A percentile compares a stretch with the other conserved stretches of the same genome.
Evolutionary conservation across 805 yeast species (phyloP).

Genomic region (Wilhelminamyces savonicus): DNA sequence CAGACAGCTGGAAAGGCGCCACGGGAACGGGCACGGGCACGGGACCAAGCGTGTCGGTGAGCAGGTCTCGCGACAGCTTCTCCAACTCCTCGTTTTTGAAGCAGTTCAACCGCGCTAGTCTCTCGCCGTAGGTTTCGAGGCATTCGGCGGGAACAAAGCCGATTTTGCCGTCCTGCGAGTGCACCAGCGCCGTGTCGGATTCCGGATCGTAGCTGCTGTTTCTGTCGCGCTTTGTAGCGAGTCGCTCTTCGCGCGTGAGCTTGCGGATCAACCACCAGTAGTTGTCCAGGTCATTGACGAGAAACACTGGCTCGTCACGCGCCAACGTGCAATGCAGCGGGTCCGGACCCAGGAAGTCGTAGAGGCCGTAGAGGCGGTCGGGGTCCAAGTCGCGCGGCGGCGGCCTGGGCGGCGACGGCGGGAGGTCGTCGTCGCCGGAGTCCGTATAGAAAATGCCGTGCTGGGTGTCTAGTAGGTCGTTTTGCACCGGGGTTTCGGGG

Average conservation of each 20-base stretch:
- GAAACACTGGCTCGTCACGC: conserved; percentile 75
- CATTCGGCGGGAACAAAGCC: conserved; percentile 98
- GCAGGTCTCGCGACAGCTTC: conserved; percentile 13
- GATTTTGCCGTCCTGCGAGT: conserved; percentile 53
- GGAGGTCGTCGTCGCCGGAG: conserved; percentile 40
- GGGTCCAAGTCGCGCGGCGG: conserved; percentile 84
- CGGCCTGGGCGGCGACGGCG: conserved; percentile 66
- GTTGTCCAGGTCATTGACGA: conserved; percentile 82
- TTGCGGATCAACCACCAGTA: conserved; percentile 93
- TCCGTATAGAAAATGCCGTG: conserved; percentile 18
- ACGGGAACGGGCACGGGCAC: no score
- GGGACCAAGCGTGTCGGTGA: not conserved
- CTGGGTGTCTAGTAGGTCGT: no score
- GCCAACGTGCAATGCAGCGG: conserved; percentile 80
- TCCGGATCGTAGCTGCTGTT: conserved; percentile 7
- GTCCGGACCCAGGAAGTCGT: conserved; percentile 86
- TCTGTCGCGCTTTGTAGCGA: conserved; percentile 3
- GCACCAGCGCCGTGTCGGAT: conserved; percentile 9
- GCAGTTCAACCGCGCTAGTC: conserved; percentile 87
- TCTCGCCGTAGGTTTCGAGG: conserved; percentile 83
- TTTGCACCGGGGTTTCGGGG: no score
- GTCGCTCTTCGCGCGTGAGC: conserved; percentile 25
- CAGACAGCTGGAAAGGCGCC: no score
- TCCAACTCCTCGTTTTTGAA: conserved; percentile 81
- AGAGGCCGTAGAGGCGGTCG: conserved; percentile 75